phyloP scores from a whole-genome alignment of 164 flowering plant genomes.

The Nymphaea colorata region DNA sequence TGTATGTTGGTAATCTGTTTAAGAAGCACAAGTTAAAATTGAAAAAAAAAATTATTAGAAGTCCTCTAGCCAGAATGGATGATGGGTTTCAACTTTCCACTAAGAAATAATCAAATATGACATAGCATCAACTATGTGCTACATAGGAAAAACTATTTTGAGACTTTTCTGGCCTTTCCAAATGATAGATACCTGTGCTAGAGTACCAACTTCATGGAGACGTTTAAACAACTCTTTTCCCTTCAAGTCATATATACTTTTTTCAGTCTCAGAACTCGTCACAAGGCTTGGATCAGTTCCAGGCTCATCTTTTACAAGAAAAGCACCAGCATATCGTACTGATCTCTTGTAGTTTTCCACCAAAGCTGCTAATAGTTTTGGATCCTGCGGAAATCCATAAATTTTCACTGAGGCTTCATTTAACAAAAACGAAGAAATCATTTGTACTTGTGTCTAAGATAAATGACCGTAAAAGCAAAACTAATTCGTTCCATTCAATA shows the following conservation, averaged over 20 bases:
- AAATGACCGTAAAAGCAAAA: too few species aligned
- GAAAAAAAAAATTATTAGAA: too few species aligned
- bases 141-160: not conserved
- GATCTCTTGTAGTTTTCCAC: constrained; percentile 71
- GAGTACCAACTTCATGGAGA: constrained; percentile 95
- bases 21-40: not conserved
- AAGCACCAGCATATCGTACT: constrained; percentile 94
- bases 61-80: too few species aligned
- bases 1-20: constrained; percentile 75
- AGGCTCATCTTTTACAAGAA: constrained; percentile 85
- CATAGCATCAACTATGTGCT: not conserved
- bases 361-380: constrained; percentile 74
- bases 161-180: not conserved
- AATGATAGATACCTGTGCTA: constrained; percentile 62
- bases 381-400: constrained; percentile 48
- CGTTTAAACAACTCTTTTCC: constrained; percentile 79
- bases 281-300: constrained; percentile 38
- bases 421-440: not conserved
- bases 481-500: too few species aligned
- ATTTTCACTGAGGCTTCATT: not conserved
- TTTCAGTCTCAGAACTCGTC: constrained; percentile 57
- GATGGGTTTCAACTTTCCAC: not conserved
- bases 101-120: not conserved
- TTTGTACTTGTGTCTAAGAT: not conserved
- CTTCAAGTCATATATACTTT: constrained; percentile 49